phyloP scores from a whole-genome alignment of 805 yeast species.

The Zygoascus biomembranicola region DNA sequence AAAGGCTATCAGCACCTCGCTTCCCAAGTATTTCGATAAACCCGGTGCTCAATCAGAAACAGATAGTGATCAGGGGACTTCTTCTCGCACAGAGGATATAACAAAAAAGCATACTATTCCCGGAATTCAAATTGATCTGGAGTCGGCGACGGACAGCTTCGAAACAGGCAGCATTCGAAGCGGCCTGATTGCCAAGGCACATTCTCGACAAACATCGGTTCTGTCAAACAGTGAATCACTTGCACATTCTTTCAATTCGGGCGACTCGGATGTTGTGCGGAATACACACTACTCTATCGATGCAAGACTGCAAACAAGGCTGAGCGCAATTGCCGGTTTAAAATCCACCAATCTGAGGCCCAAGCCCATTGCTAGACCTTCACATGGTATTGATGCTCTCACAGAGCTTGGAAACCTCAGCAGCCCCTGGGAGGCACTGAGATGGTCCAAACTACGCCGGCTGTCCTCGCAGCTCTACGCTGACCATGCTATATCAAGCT shows the following conservation, averaged over 20 bases:
- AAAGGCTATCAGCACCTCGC: slow-evolving; percentile 1
- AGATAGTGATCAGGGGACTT: not conserved
- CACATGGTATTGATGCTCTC: not conserved
- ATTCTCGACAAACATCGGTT: slow-evolving; percentile 9
- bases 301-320: slow-evolving; percentile 15
- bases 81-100: not conserved
- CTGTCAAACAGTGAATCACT: not conserved
- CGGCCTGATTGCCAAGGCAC: slow-evolving; percentile 2
- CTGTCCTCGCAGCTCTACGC: slow-evolving; percentile 32
- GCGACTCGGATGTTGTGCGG: not conserved
- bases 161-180: slow-evolving; percentile 4
- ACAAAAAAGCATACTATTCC: not conserved
- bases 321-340: slow-evolving; percentile 7
- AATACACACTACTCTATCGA: slow-evolving; percentile 9
- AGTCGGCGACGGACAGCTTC: not conserved
- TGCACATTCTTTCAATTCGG: not conserved
- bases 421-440: slow-evolving; percentile 11
- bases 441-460: slow-evolving; percentile 36
- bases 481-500: slow-evolving; percentile 26
- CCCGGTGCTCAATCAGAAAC: not conserved
- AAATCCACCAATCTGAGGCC: not conserved
- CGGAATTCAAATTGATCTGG: not conserved
- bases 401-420: not conserved
- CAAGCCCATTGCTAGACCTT: not conserved
- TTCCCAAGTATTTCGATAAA: slow-evolving; percentile 4